Evolutionary conservation across 345 rosid species (phyloP), one percentile per base, ranked within the genome.

Genomic region (Sisymbrium irio): DNA sequence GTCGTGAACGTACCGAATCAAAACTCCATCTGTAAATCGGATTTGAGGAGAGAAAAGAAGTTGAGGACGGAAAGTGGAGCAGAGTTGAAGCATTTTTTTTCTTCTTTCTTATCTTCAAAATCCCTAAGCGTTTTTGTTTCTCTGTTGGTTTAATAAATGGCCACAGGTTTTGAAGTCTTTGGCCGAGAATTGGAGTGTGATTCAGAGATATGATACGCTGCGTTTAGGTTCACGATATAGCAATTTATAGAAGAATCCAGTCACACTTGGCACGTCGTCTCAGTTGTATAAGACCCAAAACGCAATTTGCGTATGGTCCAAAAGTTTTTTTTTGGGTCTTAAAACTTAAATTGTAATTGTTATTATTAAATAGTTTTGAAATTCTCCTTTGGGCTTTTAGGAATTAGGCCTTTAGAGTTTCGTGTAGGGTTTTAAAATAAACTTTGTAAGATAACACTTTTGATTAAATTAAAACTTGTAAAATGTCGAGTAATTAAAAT

Each of bases 51-150:
- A 69, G 60, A 67, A 39, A 64, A 75, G 40, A 61, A 61, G 51
- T 18, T 66, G 78, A 40, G 74, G 47, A 54, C 73, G 76, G 37
- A 80, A 65, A 58, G 60, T 71, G 72, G 78, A 77, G 59, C 71
- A 83, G 56, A 83, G 82, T 63, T 73, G 81, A 72, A 79, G 71
- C 82, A 83, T 80, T 20, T 8, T 62, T 13, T 51, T 20, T 56
- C 33, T 55, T 12, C 20, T 51, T 39, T 77, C 72, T 78, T 72
- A 67, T 78, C 81, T 67, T 49, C 53, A 61, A 71, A 32, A 77
- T 35, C 76, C 75, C 71, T 25, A 62, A 41, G 14, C 15, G 4
- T n/a, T 14, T 41, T 12, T 13, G 15, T 1, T 1, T 35, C 37
- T 32, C 35, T 32, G 10, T 35, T 27, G 28, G 28, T 27, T 27